phyloP scores from a whole-genome alignment of 139 green algal genomes.

The Micromonas commoda region DNA sequence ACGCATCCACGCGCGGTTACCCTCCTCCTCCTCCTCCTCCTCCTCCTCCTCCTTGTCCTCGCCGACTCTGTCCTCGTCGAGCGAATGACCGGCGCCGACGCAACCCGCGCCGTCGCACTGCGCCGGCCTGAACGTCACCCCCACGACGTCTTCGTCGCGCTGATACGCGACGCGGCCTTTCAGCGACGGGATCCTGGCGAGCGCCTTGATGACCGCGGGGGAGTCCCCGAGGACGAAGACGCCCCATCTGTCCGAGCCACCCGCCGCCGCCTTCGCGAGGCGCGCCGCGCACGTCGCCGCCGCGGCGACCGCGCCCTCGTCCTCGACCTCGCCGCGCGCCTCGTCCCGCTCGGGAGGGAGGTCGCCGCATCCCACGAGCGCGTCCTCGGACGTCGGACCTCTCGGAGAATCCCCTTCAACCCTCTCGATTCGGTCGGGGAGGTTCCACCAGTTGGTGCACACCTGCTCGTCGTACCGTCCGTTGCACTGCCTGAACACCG shows the following conservation, averaged over 20 bases:
- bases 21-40: not conserved
- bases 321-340: not conserved
- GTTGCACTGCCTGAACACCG: too few relatives aligned
- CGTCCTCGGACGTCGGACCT: not conserved
- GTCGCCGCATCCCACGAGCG: not conserved
- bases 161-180: not conserved
- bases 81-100: too few relatives aligned
- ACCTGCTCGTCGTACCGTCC: too few relatives aligned
- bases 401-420: too few relatives aligned
- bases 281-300: not conserved
- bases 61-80: too few relatives aligned
- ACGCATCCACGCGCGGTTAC: not conserved
- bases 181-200: not conserved
- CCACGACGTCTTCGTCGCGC: not conserved
- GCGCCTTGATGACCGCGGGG: not conserved
- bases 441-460: too few relatives aligned
- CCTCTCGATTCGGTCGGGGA: too few relatives aligned
- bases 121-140: not conserved
- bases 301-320: not conserved
- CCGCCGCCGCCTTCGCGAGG: not conserved
- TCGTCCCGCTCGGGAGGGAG: not conserved
- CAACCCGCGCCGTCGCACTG: not conserved
- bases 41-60: too few relatives aligned
- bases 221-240: conserved; percentile 1
- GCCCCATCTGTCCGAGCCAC: not conserved